phyloP scores from a whole-genome alignment of 2,329 filamentous ascomycete species.

The Trichoderma sp. region DNA sequence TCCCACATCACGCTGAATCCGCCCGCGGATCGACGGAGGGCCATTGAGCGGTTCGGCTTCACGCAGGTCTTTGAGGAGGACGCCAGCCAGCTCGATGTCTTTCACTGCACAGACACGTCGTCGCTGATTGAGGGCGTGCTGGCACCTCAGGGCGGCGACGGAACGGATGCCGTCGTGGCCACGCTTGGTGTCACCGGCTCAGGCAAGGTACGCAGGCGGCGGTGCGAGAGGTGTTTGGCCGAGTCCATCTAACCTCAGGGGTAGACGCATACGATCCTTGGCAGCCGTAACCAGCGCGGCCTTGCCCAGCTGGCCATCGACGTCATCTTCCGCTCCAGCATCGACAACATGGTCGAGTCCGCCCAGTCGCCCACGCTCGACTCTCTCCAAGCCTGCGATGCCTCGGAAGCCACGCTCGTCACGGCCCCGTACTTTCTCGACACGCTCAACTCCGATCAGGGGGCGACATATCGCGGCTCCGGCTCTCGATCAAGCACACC shows the following conservation, averaged over 20 bases:
- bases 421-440: conserved; percentile 79
- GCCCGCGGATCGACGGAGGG: conserved; percentile 80
- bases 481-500: conserved; percentile 70
- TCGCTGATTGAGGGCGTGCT: conserved; percentile 80
- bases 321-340: conserved; percentile 81
- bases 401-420: conserved; percentile 77
- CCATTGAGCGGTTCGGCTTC: conserved; percentile 92
- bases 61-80: conserved; percentile 90
- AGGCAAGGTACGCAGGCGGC: conserved; percentile 70
- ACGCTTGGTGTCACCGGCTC: conserved; percentile 94
- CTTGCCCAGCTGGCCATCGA: conserved; percentile 91
- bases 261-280: conserved; percentile 93
- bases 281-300: conserved; percentile 81
- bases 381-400: conserved; percentile 74
- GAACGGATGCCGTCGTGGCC: conserved; percentile 85
- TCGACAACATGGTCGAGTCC: conserved; percentile 68
- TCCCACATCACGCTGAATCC: conserved; percentile 79
- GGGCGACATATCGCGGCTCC: conserved; percentile 55
- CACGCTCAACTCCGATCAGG: conserved; percentile 68
- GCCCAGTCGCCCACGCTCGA: conserved; percentile 65
- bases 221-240: background rate
- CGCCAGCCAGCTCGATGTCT: conserved; percentile 81
- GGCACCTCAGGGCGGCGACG: conserved; percentile 70
- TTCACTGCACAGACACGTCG: conserved; percentile 75
- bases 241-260: background rate